These are phyloP conservation scores for Ilyonectria destructans DNA, from an alignment of 2,329 filamentous ascomycete species.

Conservation along the genomic window DNA sequence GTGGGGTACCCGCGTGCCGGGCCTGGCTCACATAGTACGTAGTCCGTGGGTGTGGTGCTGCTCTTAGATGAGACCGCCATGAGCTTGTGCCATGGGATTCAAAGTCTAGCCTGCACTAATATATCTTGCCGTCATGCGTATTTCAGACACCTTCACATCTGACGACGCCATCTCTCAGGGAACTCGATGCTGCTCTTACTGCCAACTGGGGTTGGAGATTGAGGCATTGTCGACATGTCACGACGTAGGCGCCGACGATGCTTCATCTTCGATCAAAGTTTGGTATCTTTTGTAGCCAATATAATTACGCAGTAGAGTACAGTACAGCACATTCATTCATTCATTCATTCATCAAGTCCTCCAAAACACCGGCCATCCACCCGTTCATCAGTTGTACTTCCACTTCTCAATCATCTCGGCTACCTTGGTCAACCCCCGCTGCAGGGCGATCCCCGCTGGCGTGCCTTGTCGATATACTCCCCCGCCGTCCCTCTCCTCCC, in stretches of 20 bases:
- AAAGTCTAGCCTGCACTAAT: neutral
- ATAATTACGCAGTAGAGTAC: neutral
- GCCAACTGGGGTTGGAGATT: neutral
- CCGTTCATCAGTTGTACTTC: slow-evolving; percentile 44
- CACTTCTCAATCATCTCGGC: slow-evolving; percentile 49
- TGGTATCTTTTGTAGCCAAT: slow-evolving; percentile 9
- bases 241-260: neutral
- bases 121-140: neutral
- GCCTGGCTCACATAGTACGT: neutral
- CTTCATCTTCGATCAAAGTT: neutral
- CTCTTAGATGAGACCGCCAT: neutral
- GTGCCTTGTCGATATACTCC: slow-evolving; percentile 48
- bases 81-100: neutral
- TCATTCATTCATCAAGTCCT: slow-evolving; percentile 18
- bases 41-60: neutral
- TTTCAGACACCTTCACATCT: neutral
- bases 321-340: slow-evolving; percentile 15
- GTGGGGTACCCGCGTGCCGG: neutral
- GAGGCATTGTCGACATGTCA: neutral
- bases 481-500: slow-evolving; percentile 48
- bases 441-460: slow-evolving; percentile 49
- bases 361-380: slow-evolving; percentile 24
- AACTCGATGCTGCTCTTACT: neutral
- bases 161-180: neutral
- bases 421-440: slow-evolving; percentile 47